A percentile compares a stretch with the other conserved stretches of the same genome.
Evolutionary conservation across 495 filamentous ascomycete species (phyloP).

Genomic region (Podospora comata): DNA sequence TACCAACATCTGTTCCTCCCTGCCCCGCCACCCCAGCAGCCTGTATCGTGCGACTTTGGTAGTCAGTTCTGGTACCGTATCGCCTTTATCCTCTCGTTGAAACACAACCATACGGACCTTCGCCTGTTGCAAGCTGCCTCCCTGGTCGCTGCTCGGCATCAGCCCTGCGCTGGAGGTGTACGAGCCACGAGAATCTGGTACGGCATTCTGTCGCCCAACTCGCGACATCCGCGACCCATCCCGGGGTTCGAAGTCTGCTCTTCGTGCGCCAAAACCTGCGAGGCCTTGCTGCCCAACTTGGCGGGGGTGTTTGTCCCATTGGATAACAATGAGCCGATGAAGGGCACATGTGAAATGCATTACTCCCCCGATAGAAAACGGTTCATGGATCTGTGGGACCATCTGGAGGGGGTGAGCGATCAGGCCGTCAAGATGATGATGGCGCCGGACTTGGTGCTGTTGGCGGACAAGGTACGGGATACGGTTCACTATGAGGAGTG

Average conservation of each 20-base stretch:
- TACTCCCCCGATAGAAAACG: conserved; percentile 37
- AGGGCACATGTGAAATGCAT: conserved; percentile 42
- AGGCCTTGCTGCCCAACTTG: conserved; percentile 43
- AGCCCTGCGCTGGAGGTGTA: conserved; percentile 36
- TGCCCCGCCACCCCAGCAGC: conserved; percentile 36
- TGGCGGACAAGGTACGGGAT: conserved; percentile 37
- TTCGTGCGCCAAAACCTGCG: conserved; percentile 41
- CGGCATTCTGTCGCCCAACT: conserved; percentile 40
- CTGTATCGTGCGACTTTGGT: conserved; percentile 45
- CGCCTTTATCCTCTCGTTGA: conserved; percentile 44
- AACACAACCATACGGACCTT: conserved; percentile 38
- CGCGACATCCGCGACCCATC: conserved; percentile 23
- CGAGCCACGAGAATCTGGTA: conserved; percentile 40
- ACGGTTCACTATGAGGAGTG: conserved; percentile 39
- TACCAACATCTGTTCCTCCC: conserved; percentile 41
- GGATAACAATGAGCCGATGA: conserved; percentile 33
- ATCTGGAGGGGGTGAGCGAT: conserved; percentile 42
- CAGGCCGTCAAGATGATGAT: conserved; percentile 30
- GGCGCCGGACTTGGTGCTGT: conserved; percentile 35
- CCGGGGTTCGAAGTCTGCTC: conserved; percentile 41
- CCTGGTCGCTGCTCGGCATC: conserved; percentile 33
- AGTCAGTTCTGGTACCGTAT: conserved; percentile 46
- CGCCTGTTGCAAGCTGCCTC: conserved; percentile 40
- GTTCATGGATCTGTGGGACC: conserved; percentile 44
- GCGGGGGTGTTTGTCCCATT: conserved; percentile 39